phyloP scores from a whole-genome alignment of 257 asterid species.

The Agastache rugosa region DNA sequence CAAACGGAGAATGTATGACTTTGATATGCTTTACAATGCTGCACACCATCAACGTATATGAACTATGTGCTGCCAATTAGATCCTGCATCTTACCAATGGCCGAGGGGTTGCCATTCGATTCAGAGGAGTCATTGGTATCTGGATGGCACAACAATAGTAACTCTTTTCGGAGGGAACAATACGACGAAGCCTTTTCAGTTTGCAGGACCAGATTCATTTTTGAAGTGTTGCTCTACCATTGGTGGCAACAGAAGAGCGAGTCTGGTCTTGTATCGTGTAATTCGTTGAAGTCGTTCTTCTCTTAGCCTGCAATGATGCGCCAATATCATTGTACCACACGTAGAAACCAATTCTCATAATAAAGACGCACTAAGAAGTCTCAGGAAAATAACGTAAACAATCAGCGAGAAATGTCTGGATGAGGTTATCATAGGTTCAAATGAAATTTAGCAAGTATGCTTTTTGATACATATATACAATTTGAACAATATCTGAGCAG shows the following conservation, averaged over 20 bases:
- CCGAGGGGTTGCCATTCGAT: background rate
- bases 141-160: slow-evolving; percentile 5
- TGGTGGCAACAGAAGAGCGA: slow-evolving; percentile 84
- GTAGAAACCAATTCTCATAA: background rate
- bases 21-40: slow-evolving; percentile 13
- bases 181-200: slow-evolving; percentile 40
- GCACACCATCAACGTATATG: slow-evolving; percentile 30
- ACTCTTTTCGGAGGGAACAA: background rate
- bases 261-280: slow-evolving; percentile 78
- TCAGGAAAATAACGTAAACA: background rate
- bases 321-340: slow-evolving; percentile 3
- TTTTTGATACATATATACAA: background rate
- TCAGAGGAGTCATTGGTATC: background rate
- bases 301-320: slow-evolving; percentile 68
- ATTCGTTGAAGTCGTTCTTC: slow-evolving; percentile 80
- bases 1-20: background rate
- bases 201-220: slow-evolving; percentile 57
- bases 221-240: slow-evolving; percentile 75
- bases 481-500: background rate
- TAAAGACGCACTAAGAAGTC: background rate
- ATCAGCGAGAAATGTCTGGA: background rate
- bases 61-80: slow-evolving; percentile 19
- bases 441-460: background rate
- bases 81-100: slow-evolving; percentile 24
- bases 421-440: background rate